A percentile compares a stretch with the other conserved stretches of the same genome.
Conservation (phyloP, 2,329 filamentous ascomycete species). For the Trichoderma sp. region DNA sequence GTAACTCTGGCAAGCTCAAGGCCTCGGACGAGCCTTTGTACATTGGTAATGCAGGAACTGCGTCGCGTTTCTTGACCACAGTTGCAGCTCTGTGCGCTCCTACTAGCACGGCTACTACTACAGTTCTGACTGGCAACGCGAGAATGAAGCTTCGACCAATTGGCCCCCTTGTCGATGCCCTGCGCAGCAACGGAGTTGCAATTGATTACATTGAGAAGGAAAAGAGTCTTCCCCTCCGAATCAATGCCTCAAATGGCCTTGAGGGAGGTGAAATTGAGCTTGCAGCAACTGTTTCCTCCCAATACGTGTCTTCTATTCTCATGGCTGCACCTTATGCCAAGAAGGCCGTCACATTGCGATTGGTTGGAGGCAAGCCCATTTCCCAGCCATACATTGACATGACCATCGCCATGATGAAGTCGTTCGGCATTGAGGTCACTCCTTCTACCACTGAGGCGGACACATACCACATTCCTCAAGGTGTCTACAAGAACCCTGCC, state of each 20-base stretch:
- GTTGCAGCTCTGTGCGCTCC: slow-evolving; percentile 82
- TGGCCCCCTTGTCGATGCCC: slow-evolving; percentile 86
- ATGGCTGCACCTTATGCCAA: slow-evolving; percentile 98
- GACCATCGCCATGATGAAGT: slow-evolving; percentile 96
- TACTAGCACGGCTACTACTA: slow-evolving; percentile 60
- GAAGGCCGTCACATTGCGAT: slow-evolving; percentile 81
- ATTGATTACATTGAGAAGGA: slow-evolving; percentile 84
- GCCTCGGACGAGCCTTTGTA: slow-evolving; percentile 80
- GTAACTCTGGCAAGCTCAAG: slow-evolving; percentile 81
- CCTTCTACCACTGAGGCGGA: slow-evolving; percentile 77
- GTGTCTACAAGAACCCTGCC: slow-evolving; percentile 76
- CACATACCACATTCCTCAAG: slow-evolving; percentile 91
- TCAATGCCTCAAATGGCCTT: slow-evolving; percentile 81
- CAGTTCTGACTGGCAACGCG: slow-evolving; percentile 86
- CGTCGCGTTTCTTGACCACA: slow-evolving; percentile 91
- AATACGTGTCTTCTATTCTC: slow-evolving; percentile 95
- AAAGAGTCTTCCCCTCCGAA: slow-evolving; percentile 79
- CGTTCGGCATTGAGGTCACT: slow-evolving; percentile 81
- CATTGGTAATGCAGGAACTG: slow-evolving; percentile 94
- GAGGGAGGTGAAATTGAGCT: slow-evolving; percentile 86
- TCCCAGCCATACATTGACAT: slow-evolving; percentile 98
- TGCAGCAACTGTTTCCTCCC: slow-evolving; percentile 94
- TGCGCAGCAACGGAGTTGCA: slow-evolving; percentile 81
- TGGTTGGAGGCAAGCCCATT: slow-evolving; percentile 96
- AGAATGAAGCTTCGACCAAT: slow-evolving; percentile 97